Evolutionary conservation across 2,329 filamentous ascomycete species (phyloP), one percentile per base, ranked within the genome.

Genomic region (Neofusicoccum cordaticola): DNA sequence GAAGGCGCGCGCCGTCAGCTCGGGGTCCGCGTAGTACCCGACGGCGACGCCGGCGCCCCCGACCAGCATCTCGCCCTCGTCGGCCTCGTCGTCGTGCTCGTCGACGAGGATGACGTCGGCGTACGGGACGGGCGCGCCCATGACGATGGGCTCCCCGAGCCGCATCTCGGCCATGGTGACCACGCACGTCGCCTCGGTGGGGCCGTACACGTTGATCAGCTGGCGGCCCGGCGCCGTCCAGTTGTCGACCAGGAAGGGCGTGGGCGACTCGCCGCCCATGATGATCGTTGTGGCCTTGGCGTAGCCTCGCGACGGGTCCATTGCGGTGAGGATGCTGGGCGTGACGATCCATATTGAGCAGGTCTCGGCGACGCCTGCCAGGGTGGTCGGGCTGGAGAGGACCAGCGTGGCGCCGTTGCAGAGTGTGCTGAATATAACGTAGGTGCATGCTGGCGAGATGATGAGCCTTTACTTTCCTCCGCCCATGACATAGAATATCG

Each of bases 351-450:
- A 41, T 2, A 17, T 48, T 13, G 42, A 22, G 48, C 61, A 63
- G 2, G 61, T 63, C 7, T 53, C 17, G 6, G 61, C 61, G 5
- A 17, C 47, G 4, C 27, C 35, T 4, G n/a, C 48, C 15, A 63
- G 42, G 9, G 62, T 34, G 4, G 34, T 11, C 0, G 52, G 51
- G 34, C 52, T 64, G 9, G 50, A 34, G 35, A 64, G 51, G 31
- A 58, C 62, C 3, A 57, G 51, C 5, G 39, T 45, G 41, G 22
- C 61, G 31, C 61, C 61, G 39, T 63, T 53, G 68, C 85, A 78
- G 2, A 85, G 75, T 0, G 83, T 84, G 65, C 82, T 84, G 12
- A 85, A 79, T 77, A 85, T 84, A 68, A 83, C 84, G 69, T 83
- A 80, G 19, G 85, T 81, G 65, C 82, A 63, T 15, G 22, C 61